Conservation (phyloP, 306 rosid species). For the Arachis stenosperma region DNA sequence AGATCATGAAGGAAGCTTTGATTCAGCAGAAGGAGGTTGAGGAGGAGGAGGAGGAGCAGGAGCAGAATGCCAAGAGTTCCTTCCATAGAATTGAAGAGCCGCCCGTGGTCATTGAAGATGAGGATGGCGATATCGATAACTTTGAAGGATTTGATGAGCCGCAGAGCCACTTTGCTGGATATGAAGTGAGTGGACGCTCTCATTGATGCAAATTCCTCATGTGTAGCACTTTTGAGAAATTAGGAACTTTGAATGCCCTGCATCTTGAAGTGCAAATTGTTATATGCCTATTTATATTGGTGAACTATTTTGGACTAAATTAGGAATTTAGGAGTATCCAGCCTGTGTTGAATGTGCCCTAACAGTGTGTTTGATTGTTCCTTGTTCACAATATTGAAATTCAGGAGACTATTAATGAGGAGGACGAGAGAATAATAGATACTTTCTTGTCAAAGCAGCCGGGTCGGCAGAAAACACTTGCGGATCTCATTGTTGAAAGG, state of each 20-base stretch:
- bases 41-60: constrained; percentile 43
- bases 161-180: constrained; percentile 49
- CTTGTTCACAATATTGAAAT: constrained; percentile 13
- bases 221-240: neutral
- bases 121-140: constrained; percentile 53
- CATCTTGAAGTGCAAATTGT: constrained; percentile 17
- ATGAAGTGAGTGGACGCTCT: constrained; percentile 47
- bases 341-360: neutral
- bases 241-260: neutral
- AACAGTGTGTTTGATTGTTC: neutral
- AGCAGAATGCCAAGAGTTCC: constrained; percentile 23
- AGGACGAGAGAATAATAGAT: constrained; percentile 69
- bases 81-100: constrained; percentile 38
- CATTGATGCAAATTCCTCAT: neutral
- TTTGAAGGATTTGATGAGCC: constrained; percentile 70
- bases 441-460: constrained; percentile 58
- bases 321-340: neutral
- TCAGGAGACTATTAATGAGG: constrained; percentile 67
- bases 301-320: neutral
- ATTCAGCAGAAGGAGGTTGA: constrained; percentile 74
- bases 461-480: constrained; percentile 59
- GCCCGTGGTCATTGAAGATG: constrained; percentile 37
- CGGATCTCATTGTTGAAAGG: constrained; percentile 68
- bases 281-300: constrained; percentile 9
- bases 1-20: constrained; percentile 77